Evolutionary conservation across 805 yeast species (phyloP).

Genomic region (Debaryomyces maramus): DNA sequence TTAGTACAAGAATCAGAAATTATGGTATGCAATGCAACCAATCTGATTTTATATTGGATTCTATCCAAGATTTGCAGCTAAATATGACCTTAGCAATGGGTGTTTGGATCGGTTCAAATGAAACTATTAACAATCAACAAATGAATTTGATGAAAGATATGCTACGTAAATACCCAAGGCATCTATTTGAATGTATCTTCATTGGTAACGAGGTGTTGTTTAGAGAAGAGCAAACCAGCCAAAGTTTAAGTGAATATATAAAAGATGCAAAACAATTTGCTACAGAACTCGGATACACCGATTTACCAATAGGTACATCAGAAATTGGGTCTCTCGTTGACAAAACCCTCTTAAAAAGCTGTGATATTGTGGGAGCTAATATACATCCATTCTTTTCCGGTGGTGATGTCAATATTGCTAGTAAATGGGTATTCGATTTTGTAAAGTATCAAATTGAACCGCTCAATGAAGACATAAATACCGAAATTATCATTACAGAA

Average conservation of each 20-base stretch:
- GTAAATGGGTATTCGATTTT: slow-evolving; percentile 54
- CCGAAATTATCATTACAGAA: slow-evolving; percentile 52
- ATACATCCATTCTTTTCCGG: slow-evolving; percentile 73
- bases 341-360: slow-evolving; percentile 35
- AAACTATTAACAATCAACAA: slow-evolving; percentile 46
- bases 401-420: slow-evolving; percentile 43
- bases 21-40: slow-evolving; percentile 67
- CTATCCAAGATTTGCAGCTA: slow-evolving; percentile 50
- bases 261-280: slow-evolving; percentile 40
- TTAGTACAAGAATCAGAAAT: slow-evolving; percentile 57
- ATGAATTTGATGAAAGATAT: slow-evolving; percentile 44
- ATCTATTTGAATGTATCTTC: slow-evolving; percentile 49
- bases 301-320: slow-evolving; percentile 60
- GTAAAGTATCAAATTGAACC: slow-evolving; percentile 46
- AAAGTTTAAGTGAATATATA: slow-evolving; percentile 43
- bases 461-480: slow-evolving; percentile 20
- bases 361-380: slow-evolving; percentile 63
- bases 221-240: slow-evolving; percentile 46
- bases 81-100: slow-evolving; percentile 62
- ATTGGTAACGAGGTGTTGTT: slow-evolving; percentile 66
- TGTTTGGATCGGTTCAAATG: slow-evolving; percentile 56
- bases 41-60: slow-evolving; percentile 49
- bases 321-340: slow-evolving; percentile 54
- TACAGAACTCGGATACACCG: slow-evolving; percentile 26
- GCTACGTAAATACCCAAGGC: slow-evolving; percentile 44